Evolutionary conservation across 2,329 filamentous ascomycete genomes (phyloP).

Genomic region (Aspergillus latus): DNA sequence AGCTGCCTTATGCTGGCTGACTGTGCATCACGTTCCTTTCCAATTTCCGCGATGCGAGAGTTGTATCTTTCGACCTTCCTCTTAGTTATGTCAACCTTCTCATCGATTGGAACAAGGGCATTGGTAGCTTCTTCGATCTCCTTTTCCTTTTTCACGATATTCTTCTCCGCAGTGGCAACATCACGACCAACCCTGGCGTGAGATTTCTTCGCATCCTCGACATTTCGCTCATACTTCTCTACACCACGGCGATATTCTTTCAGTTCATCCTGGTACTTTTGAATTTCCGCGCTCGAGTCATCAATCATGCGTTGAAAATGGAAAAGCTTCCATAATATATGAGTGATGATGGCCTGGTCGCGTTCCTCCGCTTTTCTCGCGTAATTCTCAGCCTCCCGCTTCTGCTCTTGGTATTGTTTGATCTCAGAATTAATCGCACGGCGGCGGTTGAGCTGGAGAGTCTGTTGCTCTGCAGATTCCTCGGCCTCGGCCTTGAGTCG

Average conservation of each 20-base stretch:
- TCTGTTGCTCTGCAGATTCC: conserved; percentile 82
- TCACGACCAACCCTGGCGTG: conserved; percentile 74
- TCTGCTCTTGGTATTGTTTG: conserved; percentile 96
- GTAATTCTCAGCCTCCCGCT: conserved; percentile 91
- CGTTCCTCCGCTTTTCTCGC: conserved; percentile 86
- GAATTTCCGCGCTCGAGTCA: conserved; percentile 83
- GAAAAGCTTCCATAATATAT: conserved; percentile 95
- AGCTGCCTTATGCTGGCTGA: conserved; percentile 67
- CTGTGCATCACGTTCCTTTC: conserved; percentile 76
- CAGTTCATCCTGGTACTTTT: conserved; percentile 89
- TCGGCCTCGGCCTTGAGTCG: conserved; percentile 82
- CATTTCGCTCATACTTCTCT: conserved; percentile 74
- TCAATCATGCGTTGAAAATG: conserved; percentile 94
- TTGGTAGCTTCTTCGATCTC: conserved; percentile 85
- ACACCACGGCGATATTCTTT: conserved; percentile 89
- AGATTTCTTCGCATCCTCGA: conserved; percentile 81
- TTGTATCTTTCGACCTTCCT: conserved; percentile 68
- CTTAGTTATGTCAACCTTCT: conserved; percentile 80
- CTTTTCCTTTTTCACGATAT: conserved; percentile 81
- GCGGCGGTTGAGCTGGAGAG: conserved; percentile 81
- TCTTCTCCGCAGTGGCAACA: conserved; percentile 77
- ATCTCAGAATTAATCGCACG: conserved; percentile 97
- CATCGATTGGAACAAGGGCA: conserved; percentile 81
- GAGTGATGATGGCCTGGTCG: conserved; percentile 86
- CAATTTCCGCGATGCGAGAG: conserved; percentile 67